A percentile compares a stretch with the other conserved stretches of the same genome.
Evolutionary conservation across 345 rosid genomes (phyloP).

Genomic region (Aquilaria malaccensis): DNA sequence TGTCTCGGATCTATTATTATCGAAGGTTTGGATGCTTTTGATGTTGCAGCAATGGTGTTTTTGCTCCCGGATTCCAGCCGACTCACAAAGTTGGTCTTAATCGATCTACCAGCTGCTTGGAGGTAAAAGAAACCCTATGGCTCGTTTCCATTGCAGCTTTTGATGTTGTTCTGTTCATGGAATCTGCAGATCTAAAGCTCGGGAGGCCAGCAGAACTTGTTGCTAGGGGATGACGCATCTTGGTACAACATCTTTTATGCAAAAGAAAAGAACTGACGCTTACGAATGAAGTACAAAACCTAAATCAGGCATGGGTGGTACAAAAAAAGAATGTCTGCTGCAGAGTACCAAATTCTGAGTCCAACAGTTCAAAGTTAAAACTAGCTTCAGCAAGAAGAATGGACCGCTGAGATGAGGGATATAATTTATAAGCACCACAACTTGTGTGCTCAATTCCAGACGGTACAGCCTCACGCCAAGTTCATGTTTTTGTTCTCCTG

Average conservation of each 20-base stretch:
- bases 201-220: background rate
- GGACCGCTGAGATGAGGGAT: background rate
- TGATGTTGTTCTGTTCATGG: background rate
- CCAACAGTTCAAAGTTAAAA: no score
- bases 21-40: background rate
- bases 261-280: background rate
- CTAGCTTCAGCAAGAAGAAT: background rate
- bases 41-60: background rate
- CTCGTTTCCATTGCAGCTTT: background rate
- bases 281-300: background rate
- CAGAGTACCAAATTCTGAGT: no score
- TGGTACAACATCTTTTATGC: constrained; percentile 26
- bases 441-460: constrained; percentile 11
- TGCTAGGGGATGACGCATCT: constrained; percentile 48
- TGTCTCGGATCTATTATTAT: background rate
- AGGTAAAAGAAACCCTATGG: background rate
- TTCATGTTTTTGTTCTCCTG: no score
- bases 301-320: no score
- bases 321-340: no score
- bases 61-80: no score
- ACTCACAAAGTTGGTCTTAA: background rate
- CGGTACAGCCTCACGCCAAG: no score
- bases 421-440: background rate
- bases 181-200: background rate
- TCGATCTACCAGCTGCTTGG: background rate